Percentiles rank a stretch among this genome's conserved stretches.
These are phyloP conservation scores for Apiospora sp. DNA, from an alignment of 2,329 filamentous ascomycete genomes.

Conservation along the genomic window DNA sequence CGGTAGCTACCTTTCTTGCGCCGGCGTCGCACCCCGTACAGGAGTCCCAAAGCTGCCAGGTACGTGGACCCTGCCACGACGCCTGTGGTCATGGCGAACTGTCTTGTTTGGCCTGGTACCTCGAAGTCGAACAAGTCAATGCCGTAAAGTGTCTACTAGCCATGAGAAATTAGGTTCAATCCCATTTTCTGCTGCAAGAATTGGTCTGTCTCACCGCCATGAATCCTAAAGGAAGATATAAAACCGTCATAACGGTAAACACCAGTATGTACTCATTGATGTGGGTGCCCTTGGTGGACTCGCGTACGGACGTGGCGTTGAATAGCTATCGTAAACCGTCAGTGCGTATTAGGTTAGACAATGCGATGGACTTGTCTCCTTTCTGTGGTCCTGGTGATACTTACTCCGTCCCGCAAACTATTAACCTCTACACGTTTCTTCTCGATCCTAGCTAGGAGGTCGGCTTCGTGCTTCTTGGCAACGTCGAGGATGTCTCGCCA, in stretches of 20 bases:
- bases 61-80: not conserved
- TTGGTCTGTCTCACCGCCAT: too few relatives aligned
- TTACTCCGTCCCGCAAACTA: slow-evolving; percentile 2
- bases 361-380: too few relatives aligned
- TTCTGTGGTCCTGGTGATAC: not conserved
- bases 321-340: too few relatives aligned
- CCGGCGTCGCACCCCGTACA: not conserved
- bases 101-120: not conserved
- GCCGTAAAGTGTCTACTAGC: not conserved
- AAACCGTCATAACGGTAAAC: not conserved
- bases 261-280: slow-evolving; percentile 16
- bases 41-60: not conserved
- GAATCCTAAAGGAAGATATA: not conserved
- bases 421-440: not conserved
- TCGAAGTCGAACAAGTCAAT: not conserved
- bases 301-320: not conserved
- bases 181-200: too few relatives aligned
- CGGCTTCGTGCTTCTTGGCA: not conserved
- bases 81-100: not conserved
- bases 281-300: slow-evolving; percentile 1
- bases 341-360: too few relatives aligned
- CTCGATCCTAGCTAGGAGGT: not conserved
- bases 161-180: too few relatives aligned
- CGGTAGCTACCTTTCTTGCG: not conserved
- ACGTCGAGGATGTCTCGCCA: not conserved